Evolutionary conservation across 257 asterid genomes (phyloP).

Genomic region (Avicennia marina): DNA sequence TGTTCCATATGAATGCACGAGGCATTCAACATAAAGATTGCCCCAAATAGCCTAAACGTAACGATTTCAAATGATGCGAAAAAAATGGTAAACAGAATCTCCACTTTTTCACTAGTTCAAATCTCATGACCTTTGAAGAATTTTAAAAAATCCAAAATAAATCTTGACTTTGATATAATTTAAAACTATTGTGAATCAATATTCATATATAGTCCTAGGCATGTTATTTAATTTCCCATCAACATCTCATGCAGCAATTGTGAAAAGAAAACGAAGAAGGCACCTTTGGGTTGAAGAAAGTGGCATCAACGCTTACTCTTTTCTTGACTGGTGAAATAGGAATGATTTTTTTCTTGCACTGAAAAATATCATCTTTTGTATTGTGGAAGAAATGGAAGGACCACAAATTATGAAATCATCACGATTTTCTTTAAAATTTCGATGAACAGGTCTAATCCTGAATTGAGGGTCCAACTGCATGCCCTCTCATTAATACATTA

Average conservation of each 20-base stretch:
- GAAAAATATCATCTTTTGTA: conserved; percentile 22
- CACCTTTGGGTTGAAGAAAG: conserved; percentile 23
- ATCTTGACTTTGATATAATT: no score
- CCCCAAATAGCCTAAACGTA: no score
- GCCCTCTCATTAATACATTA: conserved; percentile 31
- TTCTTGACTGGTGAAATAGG: conserved; percentile 28
- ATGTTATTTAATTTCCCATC: no score
- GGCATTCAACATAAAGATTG: no score
- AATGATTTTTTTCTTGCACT: conserved; percentile 18
- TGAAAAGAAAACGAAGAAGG: conserved; percentile 12
- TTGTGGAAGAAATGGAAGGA: conserved; percentile 27
- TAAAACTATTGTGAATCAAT: no score
- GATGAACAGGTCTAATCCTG: conserved; percentile 43
- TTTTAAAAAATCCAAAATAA: no score
- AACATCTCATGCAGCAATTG: neutral
- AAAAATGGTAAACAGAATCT: no score
- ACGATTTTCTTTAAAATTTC: conserved; percentile 28
- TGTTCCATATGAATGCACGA: no score
- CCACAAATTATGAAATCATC: conserved; percentile 40
- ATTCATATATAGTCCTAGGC: no score
- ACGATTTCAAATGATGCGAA: no score
- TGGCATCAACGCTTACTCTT: conserved; percentile 21
- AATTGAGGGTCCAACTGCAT: conserved; percentile 28
- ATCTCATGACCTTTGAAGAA: no score
- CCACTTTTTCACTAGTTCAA: no score